These are phyloP conservation scores for Dissophora globulifera DNA, from an alignment of 192 early-diverging fungal genomes.

Conservation along the genomic window DNA sequence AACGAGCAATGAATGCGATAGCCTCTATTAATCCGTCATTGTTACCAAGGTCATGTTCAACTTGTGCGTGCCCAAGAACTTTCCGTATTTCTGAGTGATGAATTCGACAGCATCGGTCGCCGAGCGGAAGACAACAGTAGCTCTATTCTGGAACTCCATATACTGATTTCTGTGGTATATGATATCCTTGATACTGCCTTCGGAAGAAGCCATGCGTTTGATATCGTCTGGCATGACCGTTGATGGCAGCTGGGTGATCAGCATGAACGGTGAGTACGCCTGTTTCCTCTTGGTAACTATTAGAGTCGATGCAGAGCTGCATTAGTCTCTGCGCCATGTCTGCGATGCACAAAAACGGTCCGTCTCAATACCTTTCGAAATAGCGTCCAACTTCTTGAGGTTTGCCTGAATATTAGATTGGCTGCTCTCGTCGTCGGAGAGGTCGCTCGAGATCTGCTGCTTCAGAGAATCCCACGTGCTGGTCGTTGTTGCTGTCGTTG, in stretches of 20 bases:
- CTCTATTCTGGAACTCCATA: slow-evolving; percentile 37
- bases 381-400: slow-evolving; percentile 41
- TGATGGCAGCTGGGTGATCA: slow-evolving; percentile 30
- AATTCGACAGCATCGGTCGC: slow-evolving; percentile 53
- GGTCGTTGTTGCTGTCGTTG: slow-evolving; percentile 4
- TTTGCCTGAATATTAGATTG: slow-evolving; percentile 36
- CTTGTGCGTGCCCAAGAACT: slow-evolving; percentile 37
- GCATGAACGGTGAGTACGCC: slow-evolving; percentile 38
- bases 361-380: slow-evolving; percentile 34
- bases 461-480: slow-evolving; percentile 24
- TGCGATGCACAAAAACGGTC: no score
- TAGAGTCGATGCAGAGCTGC: no score
- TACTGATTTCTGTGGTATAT: slow-evolving; percentile 42
- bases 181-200: slow-evolving; percentile 35
- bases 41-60: slow-evolving; percentile 45
- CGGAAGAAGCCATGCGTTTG: slow-evolving; percentile 27
- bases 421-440: slow-evolving; percentile 11
- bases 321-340: no score
- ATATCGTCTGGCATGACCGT: slow-evolving; percentile 51
- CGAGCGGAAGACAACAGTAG: slow-evolving; percentile 43
- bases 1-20: no score
- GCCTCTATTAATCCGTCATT: background rate
- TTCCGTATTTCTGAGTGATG: slow-evolving; percentile 38
- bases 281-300: slow-evolving; percentile 34
- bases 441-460: background rate